These are phyloP conservation scores for Pyrenochaeta sp. DNA, from an alignment of 2,329 filamentous ascomycete genomes.

Conservation along the genomic window DNA sequence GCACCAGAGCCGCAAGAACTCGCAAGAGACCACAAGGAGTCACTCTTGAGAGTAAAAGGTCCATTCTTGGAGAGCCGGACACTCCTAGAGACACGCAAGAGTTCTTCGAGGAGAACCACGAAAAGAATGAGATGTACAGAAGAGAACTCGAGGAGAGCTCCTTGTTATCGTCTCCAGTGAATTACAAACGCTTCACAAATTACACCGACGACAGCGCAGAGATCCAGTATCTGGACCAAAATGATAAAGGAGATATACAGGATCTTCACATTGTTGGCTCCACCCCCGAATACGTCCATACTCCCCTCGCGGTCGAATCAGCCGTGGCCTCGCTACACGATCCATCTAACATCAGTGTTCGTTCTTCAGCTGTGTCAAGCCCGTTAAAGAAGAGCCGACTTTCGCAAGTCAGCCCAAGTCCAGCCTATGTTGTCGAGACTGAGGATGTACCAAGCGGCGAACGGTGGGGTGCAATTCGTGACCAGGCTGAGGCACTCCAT, in stretches of 20 bases:
- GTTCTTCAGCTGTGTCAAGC: constrained; percentile 41
- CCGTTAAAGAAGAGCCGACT: constrained; percentile 31
- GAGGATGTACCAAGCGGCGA: constrained; percentile 39
- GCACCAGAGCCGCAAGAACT: constrained; percentile 63
- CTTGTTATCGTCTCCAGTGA: constrained; percentile 58
- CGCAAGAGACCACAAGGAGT: constrained; percentile 61
- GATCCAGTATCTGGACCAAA: constrained; percentile 59
- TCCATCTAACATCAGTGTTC: constrained; percentile 73
- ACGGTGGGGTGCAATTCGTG: constrained; percentile 50
- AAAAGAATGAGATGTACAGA: constrained; percentile 66
- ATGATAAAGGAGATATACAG: constrained; percentile 64
- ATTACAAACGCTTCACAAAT: constrained; percentile 59
- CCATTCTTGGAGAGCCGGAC: constrained; percentile 51
- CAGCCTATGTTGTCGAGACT: constrained; percentile 23
- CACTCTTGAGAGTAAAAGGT: constrained; percentile 60
- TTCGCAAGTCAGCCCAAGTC: constrained; percentile 34
- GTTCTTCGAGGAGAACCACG: constrained; percentile 62
- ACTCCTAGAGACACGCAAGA: constrained; percentile 54
- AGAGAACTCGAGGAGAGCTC: constrained; percentile 55
- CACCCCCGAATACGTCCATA: constrained; percentile 79
- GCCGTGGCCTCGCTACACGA: constrained; percentile 90
- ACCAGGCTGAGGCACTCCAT: constrained; percentile 49
- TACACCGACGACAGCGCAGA: constrained; percentile 65
- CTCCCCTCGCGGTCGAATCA: constrained; percentile 78
- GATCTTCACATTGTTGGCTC: constrained; percentile 74